Evolutionary conservation across 345 rosid species (phyloP).

Genomic region (Erysimum cheiranthoides): DNA sequence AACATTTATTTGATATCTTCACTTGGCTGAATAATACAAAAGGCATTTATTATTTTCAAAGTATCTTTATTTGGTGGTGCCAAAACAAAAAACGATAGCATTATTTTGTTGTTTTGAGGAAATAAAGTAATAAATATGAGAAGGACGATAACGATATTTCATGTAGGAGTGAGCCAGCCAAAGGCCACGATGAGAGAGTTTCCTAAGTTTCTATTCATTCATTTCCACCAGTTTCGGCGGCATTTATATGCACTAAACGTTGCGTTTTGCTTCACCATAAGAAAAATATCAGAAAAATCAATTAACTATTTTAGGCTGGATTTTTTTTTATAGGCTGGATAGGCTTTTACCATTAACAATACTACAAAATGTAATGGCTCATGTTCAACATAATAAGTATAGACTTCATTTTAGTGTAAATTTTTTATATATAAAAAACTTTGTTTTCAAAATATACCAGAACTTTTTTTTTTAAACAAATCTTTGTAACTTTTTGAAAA

Average conservation of each 20-base stretch:
- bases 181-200: constrained; percentile 10
- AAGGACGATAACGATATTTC: constrained; percentile 45
- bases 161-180: constrained; percentile 40
- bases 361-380: background rate
- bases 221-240: constrained; percentile 43
- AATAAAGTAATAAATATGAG: constrained; percentile 39
- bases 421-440: background rate
- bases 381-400: background rate
- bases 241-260: constrained; percentile 28
- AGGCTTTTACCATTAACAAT: background rate
- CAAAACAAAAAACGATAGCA: constrained; percentile 30
- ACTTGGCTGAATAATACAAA: constrained; percentile 36
- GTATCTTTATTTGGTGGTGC: constrained; percentile 46
- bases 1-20: constrained; percentile 38
- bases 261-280: background rate
- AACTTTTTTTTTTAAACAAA: no score
- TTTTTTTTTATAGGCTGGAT: background rate
- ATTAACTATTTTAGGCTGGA: background rate
- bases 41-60: constrained; percentile 36
- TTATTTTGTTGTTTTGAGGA: constrained; percentile 41
- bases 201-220: constrained; percentile 29
- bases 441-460: background rate
- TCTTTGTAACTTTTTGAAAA: background rate
- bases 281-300: background rate
- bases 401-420: background rate